These are phyloP conservation scores for Cercospora zeina DNA, from an alignment of 2,329 filamentous ascomycete species.

Conservation along the genomic window DNA sequence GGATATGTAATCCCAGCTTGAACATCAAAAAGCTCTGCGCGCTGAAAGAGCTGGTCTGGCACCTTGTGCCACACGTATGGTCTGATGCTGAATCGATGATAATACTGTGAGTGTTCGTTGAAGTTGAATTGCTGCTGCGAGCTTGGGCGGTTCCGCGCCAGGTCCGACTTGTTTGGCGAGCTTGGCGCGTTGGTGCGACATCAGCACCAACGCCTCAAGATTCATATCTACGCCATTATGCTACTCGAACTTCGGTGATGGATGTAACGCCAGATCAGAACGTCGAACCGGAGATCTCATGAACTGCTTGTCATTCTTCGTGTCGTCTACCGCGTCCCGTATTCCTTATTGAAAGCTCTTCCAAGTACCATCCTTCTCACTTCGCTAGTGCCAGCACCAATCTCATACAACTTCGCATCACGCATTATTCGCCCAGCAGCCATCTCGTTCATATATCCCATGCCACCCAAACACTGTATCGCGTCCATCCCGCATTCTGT, in stretches of 20 bases:
- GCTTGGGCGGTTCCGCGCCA: too few relatives aligned
- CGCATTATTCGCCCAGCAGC: conserved; percentile 80
- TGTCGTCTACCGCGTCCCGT: conserved; percentile 35
- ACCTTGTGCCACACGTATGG: too few relatives aligned
- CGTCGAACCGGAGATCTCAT: neutral
- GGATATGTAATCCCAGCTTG: neutral
- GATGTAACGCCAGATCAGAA: neutral
- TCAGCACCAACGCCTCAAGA: too few relatives aligned
- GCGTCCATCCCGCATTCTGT: conserved; percentile 84
- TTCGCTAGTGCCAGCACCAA: conserved; percentile 94
- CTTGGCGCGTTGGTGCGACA: neutral
- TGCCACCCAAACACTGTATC: conserved; percentile 89
- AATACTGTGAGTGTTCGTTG: too few relatives aligned
- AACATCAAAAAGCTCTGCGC: neutral
- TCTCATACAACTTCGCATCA: conserved; percentile 84
- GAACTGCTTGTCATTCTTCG: neutral
- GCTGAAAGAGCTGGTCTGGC: too few relatives aligned
- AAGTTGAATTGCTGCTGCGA: too few relatives aligned
- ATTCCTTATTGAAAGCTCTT: conserved; percentile 86
- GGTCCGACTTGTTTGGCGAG: neutral
- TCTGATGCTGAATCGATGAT: too few relatives aligned
- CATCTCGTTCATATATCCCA: conserved; percentile 96
- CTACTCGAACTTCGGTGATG: neutral
- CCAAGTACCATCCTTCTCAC: conserved; percentile 93
- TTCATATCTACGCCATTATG: neutral